These are phyloP conservation scores for Evansstolkia leycettana DNA, from an alignment of 495 filamentous ascomycete genomes.

Conservation along the genomic window DNA sequence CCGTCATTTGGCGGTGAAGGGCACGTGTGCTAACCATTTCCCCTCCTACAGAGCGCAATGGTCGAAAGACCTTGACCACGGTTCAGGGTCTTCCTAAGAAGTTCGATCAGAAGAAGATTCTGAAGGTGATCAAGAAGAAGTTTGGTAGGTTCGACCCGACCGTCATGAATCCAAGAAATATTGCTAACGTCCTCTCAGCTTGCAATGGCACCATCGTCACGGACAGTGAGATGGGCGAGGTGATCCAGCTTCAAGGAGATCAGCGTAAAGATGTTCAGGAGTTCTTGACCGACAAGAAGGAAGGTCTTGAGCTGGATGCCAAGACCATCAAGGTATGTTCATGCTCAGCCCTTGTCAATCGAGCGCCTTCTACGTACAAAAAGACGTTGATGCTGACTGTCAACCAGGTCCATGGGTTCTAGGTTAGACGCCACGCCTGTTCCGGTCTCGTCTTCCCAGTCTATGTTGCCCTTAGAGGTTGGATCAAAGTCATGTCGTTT, in stretches of 20 bases:
- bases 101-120: constrained; percentile 98
- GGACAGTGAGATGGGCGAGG: constrained; percentile 96
- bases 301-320: constrained; percentile 78
- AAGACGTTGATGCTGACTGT: constrained; percentile 6
- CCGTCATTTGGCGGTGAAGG: not conserved
- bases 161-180: not conserved
- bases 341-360: not conserved
- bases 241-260: constrained; percentile 98
- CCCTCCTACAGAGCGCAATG: constrained; percentile 80
- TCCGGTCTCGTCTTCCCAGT: constrained; percentile 33
- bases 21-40: constrained; percentile 11
- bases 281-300: constrained; percentile 90
- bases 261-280: constrained; percentile 98
- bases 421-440: constrained; percentile 30
- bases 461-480: constrained; percentile 26
- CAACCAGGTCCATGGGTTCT: constrained; percentile 45
- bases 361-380: no score
- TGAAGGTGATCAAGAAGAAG: constrained; percentile 99
- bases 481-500: constrained; percentile 23
- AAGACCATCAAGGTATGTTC: constrained; percentile 87
- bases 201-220: constrained; percentile 99
- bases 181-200: constrained; percentile 39
- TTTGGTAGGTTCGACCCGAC: constrained; percentile 54
- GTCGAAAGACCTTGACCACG: constrained; percentile 99
- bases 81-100: constrained; percentile 97